Conservation (phyloP, 1,139 yeast genomes). For the Nakaseomyces delphensis region DNA sequence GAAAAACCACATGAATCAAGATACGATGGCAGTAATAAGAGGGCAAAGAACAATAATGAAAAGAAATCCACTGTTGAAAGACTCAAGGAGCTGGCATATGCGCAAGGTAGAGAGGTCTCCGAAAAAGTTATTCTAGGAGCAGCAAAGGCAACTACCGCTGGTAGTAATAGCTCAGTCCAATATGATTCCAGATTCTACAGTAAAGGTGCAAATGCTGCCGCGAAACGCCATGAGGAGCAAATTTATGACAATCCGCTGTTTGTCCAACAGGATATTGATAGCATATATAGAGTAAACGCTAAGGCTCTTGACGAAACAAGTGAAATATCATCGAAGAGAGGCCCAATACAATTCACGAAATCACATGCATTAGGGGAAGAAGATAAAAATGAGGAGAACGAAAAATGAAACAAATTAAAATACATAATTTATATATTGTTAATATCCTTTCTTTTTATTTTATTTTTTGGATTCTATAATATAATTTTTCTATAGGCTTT, state of each 20-base stretch:
- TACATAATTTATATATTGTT: too few species aligned
- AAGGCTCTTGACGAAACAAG: conserved; percentile 27
- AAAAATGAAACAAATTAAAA: conserved; percentile 7
- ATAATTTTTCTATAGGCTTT: not conserved
- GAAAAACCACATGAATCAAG: conserved; percentile 31
- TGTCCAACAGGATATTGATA: conserved; percentile 43
- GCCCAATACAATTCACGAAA: conserved; percentile 48
- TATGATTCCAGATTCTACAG: conserved; percentile 50
- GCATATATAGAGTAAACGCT: conserved; percentile 39
- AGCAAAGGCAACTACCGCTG: conserved; percentile 34
- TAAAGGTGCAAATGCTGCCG: conserved; percentile 36
- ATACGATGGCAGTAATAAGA: conserved; percentile 1
- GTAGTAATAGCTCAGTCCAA: conserved; percentile 26
- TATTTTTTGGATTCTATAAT: too few species aligned
- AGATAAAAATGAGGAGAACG: conserved; percentile 23
- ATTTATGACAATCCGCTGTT: conserved; percentile 52
- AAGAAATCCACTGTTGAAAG: conserved; percentile 39
- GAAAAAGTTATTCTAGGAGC: conserved; percentile 48
- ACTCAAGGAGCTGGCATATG: conserved; percentile 37
- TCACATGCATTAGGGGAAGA: conserved; percentile 27
- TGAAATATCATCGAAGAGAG: conserved; percentile 29
- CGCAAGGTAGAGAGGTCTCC: conserved; percentile 44
- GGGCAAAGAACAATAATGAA: conserved; percentile 30
- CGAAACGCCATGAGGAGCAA: conserved; percentile 39
- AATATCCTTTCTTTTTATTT: too few species aligned